phyloP scores from a whole-genome alignment of 148 eudicot species.

The Camellia japonica region DNA sequence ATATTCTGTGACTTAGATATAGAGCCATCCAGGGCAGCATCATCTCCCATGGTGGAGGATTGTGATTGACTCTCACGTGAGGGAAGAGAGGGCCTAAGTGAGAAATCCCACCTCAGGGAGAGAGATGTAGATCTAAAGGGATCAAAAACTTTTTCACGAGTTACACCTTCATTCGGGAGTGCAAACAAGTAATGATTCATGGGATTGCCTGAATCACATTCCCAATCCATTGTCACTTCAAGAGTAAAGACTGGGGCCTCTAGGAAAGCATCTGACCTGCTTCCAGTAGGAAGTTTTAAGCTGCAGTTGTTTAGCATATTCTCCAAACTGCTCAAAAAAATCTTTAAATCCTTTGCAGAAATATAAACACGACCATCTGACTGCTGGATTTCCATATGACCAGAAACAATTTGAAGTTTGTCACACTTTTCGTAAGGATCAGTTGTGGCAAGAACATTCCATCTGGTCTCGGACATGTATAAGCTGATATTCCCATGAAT shows the following conservation, averaged over 20 bases:
- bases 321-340: conserved; percentile 89
- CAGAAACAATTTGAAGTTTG: conserved; percentile 71
- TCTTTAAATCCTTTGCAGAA: conserved; percentile 70
- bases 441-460: conserved; percentile 81
- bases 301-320: conserved; percentile 61
- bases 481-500: conserved; percentile 71
- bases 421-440: conserved; percentile 90
- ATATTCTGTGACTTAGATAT: conserved; percentile 22
- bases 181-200: conserved; percentile 93
- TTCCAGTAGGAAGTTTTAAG: conserved; percentile 56
- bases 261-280: conserved; percentile 51
- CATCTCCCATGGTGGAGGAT: conserved; percentile 34
- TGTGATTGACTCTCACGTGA: conserved; percentile 45
- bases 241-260: conserved; percentile 70
- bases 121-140: conserved; percentile 96
- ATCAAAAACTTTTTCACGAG: conserved; percentile 71
- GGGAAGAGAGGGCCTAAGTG: conserved; percentile 57
- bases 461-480: conserved; percentile 69
- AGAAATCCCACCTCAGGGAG: conserved; percentile 72
- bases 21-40: conserved; percentile 29
- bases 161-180: conserved; percentile 72
- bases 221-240: conserved; percentile 97
- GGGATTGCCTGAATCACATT: conserved; percentile 89
- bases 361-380: conserved; percentile 85
- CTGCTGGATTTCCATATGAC: conserved; percentile 79